A percentile compares a stretch with the other conserved stretches of the same genome.
Conservation (phyloP, 768 basidiomycete species). For the Pilatotrama ljubarskyi region DNA sequence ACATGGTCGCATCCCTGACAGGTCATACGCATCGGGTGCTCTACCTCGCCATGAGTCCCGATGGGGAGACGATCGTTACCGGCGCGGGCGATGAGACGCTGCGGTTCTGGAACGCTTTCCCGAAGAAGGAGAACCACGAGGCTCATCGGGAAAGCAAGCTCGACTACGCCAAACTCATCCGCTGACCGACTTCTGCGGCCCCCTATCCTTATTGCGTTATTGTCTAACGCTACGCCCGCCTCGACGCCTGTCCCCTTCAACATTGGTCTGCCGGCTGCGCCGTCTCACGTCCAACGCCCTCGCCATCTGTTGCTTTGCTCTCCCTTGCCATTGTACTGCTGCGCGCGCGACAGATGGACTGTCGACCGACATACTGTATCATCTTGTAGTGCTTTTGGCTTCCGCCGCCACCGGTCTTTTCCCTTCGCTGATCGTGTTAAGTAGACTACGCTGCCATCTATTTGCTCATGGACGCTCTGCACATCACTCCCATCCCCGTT, state of each 20-base stretch:
- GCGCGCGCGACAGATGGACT: neutral
- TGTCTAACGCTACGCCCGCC: neutral
- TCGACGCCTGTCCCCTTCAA: conserved; percentile 8
- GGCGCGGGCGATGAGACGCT: conserved; percentile 98
- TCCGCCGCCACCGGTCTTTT: conserved; percentile 14
- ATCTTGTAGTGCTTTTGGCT: conserved; percentile 22
- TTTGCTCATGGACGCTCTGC: conserved; percentile 19
- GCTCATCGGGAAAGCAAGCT: conserved; percentile 40
- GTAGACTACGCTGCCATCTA: conserved; percentile 23
- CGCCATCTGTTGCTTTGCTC: neutral
- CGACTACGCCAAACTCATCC: conserved; percentile 47
- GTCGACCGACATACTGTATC: conserved; percentile 15
- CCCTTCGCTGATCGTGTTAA: conserved; percentile 3
- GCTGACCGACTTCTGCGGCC: conserved; percentile 22
- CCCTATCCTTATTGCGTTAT: neutral
- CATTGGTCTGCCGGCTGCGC: neutral
- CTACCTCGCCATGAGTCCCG: conserved; percentile 96
- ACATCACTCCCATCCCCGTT: conserved; percentile 3
- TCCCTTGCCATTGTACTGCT: neutral
- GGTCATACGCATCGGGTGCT: conserved; percentile 95
- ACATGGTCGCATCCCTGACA: conserved; percentile 92
- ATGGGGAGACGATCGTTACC: conserved; percentile 97
- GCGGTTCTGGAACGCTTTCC: conserved; percentile 97
- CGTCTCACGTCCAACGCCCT: neutral
- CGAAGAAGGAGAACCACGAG: conserved; percentile 56